These are phyloP conservation scores for Talaromyces funiculosus DNA, from an alignment of 2,329 filamentous ascomycete genomes.

Conservation along the genomic window DNA sequence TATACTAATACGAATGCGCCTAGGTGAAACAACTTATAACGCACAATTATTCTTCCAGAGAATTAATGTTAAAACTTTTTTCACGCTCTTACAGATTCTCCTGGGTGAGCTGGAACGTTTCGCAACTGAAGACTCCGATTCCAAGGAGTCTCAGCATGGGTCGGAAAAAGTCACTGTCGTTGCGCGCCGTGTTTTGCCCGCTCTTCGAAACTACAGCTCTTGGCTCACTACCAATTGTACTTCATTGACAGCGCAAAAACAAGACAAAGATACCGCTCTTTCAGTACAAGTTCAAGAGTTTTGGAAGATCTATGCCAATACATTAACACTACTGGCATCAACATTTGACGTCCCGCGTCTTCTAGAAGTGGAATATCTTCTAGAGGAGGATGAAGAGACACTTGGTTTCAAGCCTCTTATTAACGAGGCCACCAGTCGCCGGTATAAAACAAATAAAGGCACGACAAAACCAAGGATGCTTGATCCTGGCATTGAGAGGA, in stretches of 20 bases:
- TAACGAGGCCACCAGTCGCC: conserved; percentile 44
- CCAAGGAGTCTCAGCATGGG: conserved; percentile 32
- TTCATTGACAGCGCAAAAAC: conserved; percentile 48
- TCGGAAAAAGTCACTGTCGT: conserved; percentile 52
- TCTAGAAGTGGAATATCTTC: conserved; percentile 54
- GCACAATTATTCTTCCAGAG: conserved; percentile 59
- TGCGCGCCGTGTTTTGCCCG: conserved; percentile 57
- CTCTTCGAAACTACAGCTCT: conserved; percentile 61
- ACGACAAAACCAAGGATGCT: conserved; percentile 49
- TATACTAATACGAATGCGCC: not conserved
- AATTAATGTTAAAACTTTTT: conserved; percentile 73
- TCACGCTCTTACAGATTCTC: conserved; percentile 64
- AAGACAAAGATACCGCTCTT: conserved; percentile 48
- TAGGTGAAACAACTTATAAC: conserved; percentile 46
- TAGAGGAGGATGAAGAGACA: conserved; percentile 63
- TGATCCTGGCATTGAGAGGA: conserved; percentile 47
- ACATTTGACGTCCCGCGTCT: conserved; percentile 55
- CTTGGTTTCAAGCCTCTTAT: conserved; percentile 60
- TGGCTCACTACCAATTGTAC: conserved; percentile 57
- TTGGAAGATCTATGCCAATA: conserved; percentile 61
- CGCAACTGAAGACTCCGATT: conserved; percentile 45
- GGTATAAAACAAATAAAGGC: conserved; percentile 46
- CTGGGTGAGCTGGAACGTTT: conserved; percentile 62
- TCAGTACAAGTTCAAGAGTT: conserved; percentile 55
- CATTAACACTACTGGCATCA: conserved; percentile 54